Evolutionary conservation across 164 flowering plant species (phyloP).

Genomic region (Piper longum): DNA sequence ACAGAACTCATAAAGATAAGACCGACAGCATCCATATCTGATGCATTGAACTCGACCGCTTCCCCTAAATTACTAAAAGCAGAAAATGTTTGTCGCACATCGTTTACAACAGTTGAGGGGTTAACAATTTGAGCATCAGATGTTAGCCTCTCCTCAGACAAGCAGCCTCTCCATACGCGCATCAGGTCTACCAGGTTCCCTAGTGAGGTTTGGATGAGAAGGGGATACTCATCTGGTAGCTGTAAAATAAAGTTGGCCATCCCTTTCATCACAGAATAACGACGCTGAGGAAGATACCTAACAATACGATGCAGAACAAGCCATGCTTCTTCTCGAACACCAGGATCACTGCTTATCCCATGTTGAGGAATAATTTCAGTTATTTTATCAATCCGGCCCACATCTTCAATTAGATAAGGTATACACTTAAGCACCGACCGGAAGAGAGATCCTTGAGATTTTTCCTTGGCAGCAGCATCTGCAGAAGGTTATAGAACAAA

Average conservation of each 20-base stretch:
- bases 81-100: slow-evolving; percentile 29
- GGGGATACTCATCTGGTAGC: slow-evolving; percentile 94
- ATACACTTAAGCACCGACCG: slow-evolving; percentile 94
- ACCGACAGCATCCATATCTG: slow-evolving; percentile 97
- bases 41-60: slow-evolving; percentile 57
- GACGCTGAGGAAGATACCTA: slow-evolving; percentile 80
- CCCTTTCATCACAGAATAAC: slow-evolving; percentile 95
- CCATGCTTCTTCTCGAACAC: slow-evolving; percentile 98
- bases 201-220: slow-evolving; percentile 90
- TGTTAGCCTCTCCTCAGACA: slow-evolving; percentile 49
- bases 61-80: slow-evolving; percentile 47
- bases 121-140: slow-evolving; percentile 35
- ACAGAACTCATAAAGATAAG: slow-evolving; percentile 89
- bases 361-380: slow-evolving; percentile 96
- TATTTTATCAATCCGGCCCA: slow-evolving; percentile 87
- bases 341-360: slow-evolving; percentile 97
- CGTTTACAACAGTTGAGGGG: slow-evolving; percentile 25
- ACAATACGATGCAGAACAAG: slow-evolving; percentile 86
- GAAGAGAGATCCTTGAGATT: slow-evolving; percentile 89
- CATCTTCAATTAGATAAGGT: slow-evolving; percentile 93
- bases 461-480: slow-evolving; percentile 93
- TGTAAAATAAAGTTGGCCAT: slow-evolving; percentile 81
- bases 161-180: slow-evolving; percentile 92
- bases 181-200: slow-evolving; percentile 89
- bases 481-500: slow-evolving; percentile 10